These are phyloP conservation scores for Prillingera fragicola DNA, from an alignment of 1,284 basidiomycete species.

Conservation along the genomic window DNA sequence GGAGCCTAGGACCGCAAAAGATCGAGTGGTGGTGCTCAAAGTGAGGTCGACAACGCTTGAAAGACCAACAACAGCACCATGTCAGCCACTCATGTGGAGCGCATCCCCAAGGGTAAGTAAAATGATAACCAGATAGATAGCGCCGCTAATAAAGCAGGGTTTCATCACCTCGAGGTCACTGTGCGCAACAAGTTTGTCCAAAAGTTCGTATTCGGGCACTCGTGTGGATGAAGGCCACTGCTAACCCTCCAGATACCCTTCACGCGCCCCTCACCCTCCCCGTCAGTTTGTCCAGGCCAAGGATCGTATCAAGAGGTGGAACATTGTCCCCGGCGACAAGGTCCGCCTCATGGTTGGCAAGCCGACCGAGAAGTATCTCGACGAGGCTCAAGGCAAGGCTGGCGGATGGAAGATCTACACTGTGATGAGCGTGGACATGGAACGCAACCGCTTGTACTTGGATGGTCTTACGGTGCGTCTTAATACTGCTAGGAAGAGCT, in stretches of 20 bases:
- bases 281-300: slow-evolving; percentile 29
- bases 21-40: too few species aligned
- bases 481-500: background rate
- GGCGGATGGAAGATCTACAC: slow-evolving; percentile 41
- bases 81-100: slow-evolving; percentile 4
- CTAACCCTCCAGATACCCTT: slow-evolving; percentile 22
- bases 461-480: slow-evolving; percentile 37
- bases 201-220: slow-evolving; percentile 11
- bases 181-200: slow-evolving; percentile 19
- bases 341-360: slow-evolving; percentile 42
- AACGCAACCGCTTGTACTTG: slow-evolving; percentile 37
- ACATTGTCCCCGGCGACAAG: slow-evolving; percentile 42
- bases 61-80: too few species aligned
- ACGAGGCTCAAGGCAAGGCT: slow-evolving; percentile 23
- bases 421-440: slow-evolving; percentile 37
- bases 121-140: too few species aligned
- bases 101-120: slow-evolving; percentile 19
- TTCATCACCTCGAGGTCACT: slow-evolving; percentile 31
- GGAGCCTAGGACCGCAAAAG: too few species aligned
- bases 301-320: slow-evolving; percentile 41
- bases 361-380: slow-evolving; percentile 34
- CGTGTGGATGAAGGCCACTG: too few species aligned
- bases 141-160: slow-evolving; percentile 13
- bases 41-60: too few species aligned
- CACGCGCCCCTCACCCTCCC: slow-evolving; percentile 29